phyloP scores from a whole-genome alignment of 1,284 basidiomycete species.

The Phylloporus sp. region DNA sequence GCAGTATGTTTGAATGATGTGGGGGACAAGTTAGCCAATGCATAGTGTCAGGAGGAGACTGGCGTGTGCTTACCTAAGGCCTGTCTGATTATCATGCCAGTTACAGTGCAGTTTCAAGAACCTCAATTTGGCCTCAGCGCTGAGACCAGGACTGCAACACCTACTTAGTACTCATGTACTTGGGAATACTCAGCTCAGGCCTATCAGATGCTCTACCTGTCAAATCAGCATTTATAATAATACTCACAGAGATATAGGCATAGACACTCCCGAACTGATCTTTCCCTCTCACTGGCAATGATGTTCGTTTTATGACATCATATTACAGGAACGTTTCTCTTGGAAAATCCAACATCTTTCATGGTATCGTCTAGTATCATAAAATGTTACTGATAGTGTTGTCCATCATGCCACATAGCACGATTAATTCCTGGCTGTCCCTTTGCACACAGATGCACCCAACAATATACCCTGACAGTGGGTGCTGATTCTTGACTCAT shows the following conservation, averaged over 20 bases:
- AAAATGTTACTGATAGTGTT: too few relatives aligned
- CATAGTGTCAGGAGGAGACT: too few relatives aligned
- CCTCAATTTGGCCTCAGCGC: too few relatives aligned
- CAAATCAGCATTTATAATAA: background rate
- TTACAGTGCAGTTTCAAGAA: too few relatives aligned
- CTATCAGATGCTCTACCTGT: too few relatives aligned
- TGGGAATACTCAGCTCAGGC: background rate
- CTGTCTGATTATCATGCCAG: too few relatives aligned
- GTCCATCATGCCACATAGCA: background rate
- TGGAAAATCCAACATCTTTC: background rate
- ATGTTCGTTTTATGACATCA: conserved; percentile 1
- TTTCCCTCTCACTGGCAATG: background rate
- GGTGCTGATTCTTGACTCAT: conserved; percentile 7
- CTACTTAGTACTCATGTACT: too few relatives aligned
- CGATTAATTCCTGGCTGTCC: background rate
- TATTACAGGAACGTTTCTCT: conserved; percentile 9
- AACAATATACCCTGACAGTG: conserved; percentile 18
- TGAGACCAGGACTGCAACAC: too few relatives aligned
- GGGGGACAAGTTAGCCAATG: too few relatives aligned
- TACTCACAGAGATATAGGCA: background rate
- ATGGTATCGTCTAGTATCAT: too few relatives aligned
- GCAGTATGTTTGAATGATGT: conserved; percentile 9
- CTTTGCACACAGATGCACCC: conserved; percentile 12
- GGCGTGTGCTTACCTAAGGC: too few relatives aligned
- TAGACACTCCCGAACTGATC: conserved; percentile 1